These are phyloP conservation scores for Clonostachys solani DNA, from an alignment of 2,329 filamentous ascomycete species.

Conservation along the genomic window DNA sequence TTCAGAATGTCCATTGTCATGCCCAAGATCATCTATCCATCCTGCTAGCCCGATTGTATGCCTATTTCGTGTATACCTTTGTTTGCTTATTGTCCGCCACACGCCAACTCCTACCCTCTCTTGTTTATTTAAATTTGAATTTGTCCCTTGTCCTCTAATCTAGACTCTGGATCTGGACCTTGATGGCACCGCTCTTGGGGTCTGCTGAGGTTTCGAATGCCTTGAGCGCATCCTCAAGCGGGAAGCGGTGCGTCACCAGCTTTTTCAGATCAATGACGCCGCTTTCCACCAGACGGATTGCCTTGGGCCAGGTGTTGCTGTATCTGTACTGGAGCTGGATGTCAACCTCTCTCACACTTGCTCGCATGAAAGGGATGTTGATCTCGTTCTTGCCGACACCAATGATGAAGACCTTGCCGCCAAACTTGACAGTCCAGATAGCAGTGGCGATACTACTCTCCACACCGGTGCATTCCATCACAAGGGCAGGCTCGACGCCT, in stretches of 20 bases:
- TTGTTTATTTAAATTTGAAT: background rate
- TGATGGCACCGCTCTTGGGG: conserved; percentile 91
- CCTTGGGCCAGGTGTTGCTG: conserved; percentile 91
- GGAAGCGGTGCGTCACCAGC: conserved; percentile 84
- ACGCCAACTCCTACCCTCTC: conserved; percentile 1
- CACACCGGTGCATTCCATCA: conserved; percentile 91
- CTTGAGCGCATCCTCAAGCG: conserved; percentile 79
- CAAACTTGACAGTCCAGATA: conserved; percentile 89
- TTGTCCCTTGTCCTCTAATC: conserved; percentile 26
- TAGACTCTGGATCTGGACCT: conserved; percentile 85
- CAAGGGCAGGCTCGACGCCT: conserved; percentile 75
- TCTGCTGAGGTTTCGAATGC: conserved; percentile 88
- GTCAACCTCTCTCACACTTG: conserved; percentile 88
- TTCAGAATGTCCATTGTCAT: no score
- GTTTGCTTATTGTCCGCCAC: background rate
- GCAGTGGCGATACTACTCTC: conserved; percentile 83
- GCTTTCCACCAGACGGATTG: conserved; percentile 81
- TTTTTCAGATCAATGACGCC: conserved; percentile 77
- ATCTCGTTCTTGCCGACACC: conserved; percentile 95
- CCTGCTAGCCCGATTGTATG: background rate
- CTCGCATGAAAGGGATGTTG: conserved; percentile 90
- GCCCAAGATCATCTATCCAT: no score
- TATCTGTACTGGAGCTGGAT: conserved; percentile 97
- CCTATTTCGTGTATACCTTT: background rate
- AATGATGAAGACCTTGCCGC: conserved; percentile 95